phyloP scores from a whole-genome alignment of 1,139 yeast species.

The Suhomyces bolitotheri region DNA sequence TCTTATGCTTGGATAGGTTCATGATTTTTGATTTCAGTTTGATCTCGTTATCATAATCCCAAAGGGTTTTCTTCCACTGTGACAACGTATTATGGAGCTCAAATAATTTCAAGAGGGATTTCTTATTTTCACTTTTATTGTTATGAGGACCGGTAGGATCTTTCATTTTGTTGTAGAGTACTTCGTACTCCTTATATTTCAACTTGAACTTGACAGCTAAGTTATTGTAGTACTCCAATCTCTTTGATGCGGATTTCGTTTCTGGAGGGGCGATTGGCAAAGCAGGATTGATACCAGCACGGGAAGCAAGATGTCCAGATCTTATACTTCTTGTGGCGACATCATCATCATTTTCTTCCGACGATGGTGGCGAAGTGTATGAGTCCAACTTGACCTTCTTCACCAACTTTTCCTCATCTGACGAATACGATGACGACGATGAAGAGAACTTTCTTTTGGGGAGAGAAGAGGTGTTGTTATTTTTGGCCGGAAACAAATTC shows the following conservation, averaged over 20 bases:
- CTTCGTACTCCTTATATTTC: slow-evolving; percentile 42
- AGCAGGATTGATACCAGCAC: neutral
- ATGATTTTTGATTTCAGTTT: slow-evolving; percentile 35
- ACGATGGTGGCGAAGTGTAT: slow-evolving; percentile 23
- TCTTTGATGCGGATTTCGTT: slow-evolving; percentile 19
- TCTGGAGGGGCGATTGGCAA: slow-evolving; percentile 9
- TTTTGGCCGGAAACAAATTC: slow-evolving; percentile 8
- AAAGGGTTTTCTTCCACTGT: slow-evolving; percentile 29
- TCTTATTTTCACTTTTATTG: slow-evolving; percentile 20
- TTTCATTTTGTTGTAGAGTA: slow-evolving; percentile 26
- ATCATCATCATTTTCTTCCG: slow-evolving; percentile 17
- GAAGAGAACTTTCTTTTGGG: slow-evolving; percentile 19
- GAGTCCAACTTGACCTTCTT: slow-evolving; percentile 18
- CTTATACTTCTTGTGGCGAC: slow-evolving; percentile 6
- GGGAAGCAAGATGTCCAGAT: slow-evolving; percentile 14
- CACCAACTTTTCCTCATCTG: slow-evolving; percentile 20
- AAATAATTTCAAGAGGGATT: slow-evolving; percentile 23
- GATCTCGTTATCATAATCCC: slow-evolving; percentile 36
- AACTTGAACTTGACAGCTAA: slow-evolving; percentile 38
- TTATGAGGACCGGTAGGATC: slow-evolving; percentile 8
- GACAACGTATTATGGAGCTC: slow-evolving; percentile 27
- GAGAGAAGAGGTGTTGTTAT: slow-evolving; percentile 1
- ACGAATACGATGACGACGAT: slow-evolving; percentile 23
- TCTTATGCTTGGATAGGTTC: slow-evolving; percentile 39
- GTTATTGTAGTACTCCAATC: slow-evolving; percentile 26